Evolutionary conservation across 2,329 filamentous ascomycete species (phyloP).

Genomic region (Juglanconis oblonga): DNA sequence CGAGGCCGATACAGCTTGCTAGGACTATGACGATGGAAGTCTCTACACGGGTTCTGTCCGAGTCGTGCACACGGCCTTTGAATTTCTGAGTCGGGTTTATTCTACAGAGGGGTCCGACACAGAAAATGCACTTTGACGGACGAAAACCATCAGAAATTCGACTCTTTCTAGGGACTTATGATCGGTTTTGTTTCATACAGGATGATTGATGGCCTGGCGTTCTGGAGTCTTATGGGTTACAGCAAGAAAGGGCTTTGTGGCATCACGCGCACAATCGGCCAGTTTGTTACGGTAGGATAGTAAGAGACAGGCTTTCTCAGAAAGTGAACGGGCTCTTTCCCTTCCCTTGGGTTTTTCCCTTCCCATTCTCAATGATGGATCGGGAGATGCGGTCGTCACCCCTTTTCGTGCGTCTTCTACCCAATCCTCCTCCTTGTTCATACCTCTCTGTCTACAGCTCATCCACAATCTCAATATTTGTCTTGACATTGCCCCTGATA

Average conservation of each 20-base stretch:
- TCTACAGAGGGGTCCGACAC: not conserved
- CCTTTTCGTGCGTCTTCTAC: not conserved
- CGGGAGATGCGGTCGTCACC: not conserved
- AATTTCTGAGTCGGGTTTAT: not conserved
- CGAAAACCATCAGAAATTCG: not conserved
- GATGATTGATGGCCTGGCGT: not conserved
- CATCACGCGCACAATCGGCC: not conserved
- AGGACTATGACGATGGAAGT: too few relatives aligned
- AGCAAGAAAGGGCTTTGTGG: not conserved
- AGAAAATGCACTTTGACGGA: not conserved
- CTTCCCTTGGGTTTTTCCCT: not conserved
- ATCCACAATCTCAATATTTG: conserved; percentile 23
- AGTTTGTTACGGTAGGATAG: too few relatives aligned
- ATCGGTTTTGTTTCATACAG: not conserved
- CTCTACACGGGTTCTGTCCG: too few relatives aligned
- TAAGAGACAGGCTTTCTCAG: too few relatives aligned
- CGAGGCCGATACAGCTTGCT: too few relatives aligned
- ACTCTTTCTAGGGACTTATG: not conserved
- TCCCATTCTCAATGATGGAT: not conserved
- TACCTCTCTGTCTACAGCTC: not conserved
- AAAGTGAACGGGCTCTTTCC: too few relatives aligned
- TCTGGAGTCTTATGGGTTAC: not conserved
- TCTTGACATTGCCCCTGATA: conserved; percentile 26
- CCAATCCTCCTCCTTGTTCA: not conserved
- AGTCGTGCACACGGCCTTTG: too few relatives aligned